Evolutionary conservation across 768 basidiomycete genomes (phyloP).

Genomic region (Boletus tylopilopsis): DNA sequence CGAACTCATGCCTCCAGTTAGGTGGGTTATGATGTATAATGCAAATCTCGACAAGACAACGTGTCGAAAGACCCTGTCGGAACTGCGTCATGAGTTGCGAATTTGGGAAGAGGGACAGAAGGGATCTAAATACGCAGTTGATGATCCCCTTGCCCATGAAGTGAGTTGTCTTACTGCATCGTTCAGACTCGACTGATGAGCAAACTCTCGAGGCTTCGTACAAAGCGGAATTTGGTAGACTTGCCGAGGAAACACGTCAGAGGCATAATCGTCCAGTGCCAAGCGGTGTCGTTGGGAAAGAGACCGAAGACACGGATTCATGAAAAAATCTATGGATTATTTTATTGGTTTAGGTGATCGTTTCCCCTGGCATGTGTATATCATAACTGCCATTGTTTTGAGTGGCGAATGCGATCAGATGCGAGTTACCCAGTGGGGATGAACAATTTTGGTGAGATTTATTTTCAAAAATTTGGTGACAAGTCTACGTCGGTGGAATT

Average conservation of each 20-base stretch:
- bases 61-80: constrained; percentile 43
- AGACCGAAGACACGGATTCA: constrained; percentile 38
- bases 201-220: constrained; percentile 15
- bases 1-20: constrained; percentile 21
- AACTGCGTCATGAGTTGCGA: constrained; percentile 51
- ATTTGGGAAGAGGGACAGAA: constrained; percentile 55
- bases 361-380: background rate
- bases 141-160: constrained; percentile 38
- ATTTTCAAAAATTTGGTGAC: background rate
- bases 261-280: constrained; percentile 21
- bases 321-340: constrained; percentile 24
- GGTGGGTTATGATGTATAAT: constrained; percentile 70
- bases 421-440: background rate
- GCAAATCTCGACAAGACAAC: constrained; percentile 62
- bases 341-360: background rate
- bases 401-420: background rate
- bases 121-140: constrained; percentile 30
- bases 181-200: background rate
- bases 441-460: constrained; percentile 5
- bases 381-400: background rate
- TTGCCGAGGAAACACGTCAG: constrained; percentile 34
- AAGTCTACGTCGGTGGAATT: background rate
- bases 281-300: constrained; percentile 7
- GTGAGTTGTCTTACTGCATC: constrained; percentile 24
- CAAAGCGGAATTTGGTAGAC: constrained; percentile 33